phyloP scores from a whole-genome alignment of 345 rosid species.

The Rubroshorea leprosula region DNA sequence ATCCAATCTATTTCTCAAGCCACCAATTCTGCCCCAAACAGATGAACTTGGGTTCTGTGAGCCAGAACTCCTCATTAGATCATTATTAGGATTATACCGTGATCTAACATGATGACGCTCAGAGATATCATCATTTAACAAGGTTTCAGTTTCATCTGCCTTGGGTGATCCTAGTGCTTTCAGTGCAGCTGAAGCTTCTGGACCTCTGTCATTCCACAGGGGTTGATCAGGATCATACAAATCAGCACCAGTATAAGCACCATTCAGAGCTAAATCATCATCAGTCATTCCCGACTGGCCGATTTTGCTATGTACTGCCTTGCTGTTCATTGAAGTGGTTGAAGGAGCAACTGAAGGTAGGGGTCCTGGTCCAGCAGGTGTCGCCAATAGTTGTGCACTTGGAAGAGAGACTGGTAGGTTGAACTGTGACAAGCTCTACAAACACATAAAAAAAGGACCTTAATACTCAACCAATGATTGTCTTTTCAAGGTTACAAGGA shows the following conservation, averaged over 20 bases:
- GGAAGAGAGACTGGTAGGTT: conserved; percentile 92
- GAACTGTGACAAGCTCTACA: conserved; percentile 96
- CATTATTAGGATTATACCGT: conserved; percentile 35
- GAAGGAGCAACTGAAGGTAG: conserved; percentile 49
- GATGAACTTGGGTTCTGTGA: conserved; percentile 42
- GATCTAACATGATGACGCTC: conserved; percentile 31
- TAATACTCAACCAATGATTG: neutral
- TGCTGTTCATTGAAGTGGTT: conserved; percentile 37
- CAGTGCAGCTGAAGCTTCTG: conserved; percentile 53
- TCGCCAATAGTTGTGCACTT: conserved; percentile 58
- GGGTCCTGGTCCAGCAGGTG: conserved; percentile 49
- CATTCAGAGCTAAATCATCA: conserved; percentile 53
- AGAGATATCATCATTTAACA: conserved; percentile 41
- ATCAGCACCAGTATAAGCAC: conserved; percentile 60
- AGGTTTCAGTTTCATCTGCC: conserved; percentile 45
- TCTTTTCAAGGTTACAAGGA: conserved; percentile 3
- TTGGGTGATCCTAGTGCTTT: conserved; percentile 46
- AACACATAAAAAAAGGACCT: conserved; percentile 20
- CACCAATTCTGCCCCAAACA: conserved; percentile 71
- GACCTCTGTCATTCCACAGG: conserved; percentile 73
- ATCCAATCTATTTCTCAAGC: conserved; percentile 39
- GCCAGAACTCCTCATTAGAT: conserved; percentile 29
- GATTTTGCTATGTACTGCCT: conserved; percentile 37
- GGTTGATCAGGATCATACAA: conserved; percentile 99
- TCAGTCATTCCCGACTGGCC: conserved; percentile 48